Base-by-base conservation (phyloP, 495 filamentous ascomycete genomes). In the Pseudotulostoma volvatum region DNA sequence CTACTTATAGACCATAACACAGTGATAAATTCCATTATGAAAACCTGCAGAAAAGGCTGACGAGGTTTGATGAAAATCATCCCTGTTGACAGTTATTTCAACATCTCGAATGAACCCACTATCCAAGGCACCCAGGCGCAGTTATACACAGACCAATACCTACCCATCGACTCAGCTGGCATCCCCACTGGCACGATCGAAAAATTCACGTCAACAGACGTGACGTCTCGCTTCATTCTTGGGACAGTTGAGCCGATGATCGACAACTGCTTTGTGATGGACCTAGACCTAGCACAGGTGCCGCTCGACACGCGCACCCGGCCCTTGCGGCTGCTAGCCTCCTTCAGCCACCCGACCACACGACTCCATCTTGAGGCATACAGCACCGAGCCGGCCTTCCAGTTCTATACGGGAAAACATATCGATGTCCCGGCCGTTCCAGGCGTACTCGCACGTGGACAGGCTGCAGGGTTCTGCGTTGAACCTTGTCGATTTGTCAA, bases 11-110 rank as follows among this genome's bases (percentile, higher is more conserved):
- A n/a, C n/a, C n/a, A n/a, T n/a, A n/a, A n/a, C n/a, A n/a, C n/a
- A n/a, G n/a, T n/a, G n/a, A n/a, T n/a, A n/a, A n/a, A n/a, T n/a
- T n/a, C n/a, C n/a, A n/a, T n/a, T n/a, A n/a, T n/a, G n/a, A n/a
- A n/a, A n/a, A n/a, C n/a, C n/a, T n/a, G n/a, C n/a, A n/a, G n/a
- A n/a, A n/a, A n/a, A n/a, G n/a, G n/a, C n/a, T n/a, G n/a, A n/a
- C n/a, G n/a, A n/a, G n/a, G n/a, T n/a, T n/a, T n/a, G n/a, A n/a
- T n/a, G n/a, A n/a, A n/a, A n/a, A n/a, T n/a, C n/a, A n/a, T n/a
- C n/a, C n/a, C n/a, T n/a, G n/a, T n/a, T 23, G n/a, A 40, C 47
- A 95, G 86, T 46, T 96, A 96, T 67, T 96, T 95, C 67, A 94
- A 90, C 61, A 70, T 95, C 39, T 51, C 73, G 13, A 70, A 69